These are phyloP conservation scores for Suillus variegatus DNA, from an alignment of 768 basidiomycete species.

Conservation along the genomic window DNA sequence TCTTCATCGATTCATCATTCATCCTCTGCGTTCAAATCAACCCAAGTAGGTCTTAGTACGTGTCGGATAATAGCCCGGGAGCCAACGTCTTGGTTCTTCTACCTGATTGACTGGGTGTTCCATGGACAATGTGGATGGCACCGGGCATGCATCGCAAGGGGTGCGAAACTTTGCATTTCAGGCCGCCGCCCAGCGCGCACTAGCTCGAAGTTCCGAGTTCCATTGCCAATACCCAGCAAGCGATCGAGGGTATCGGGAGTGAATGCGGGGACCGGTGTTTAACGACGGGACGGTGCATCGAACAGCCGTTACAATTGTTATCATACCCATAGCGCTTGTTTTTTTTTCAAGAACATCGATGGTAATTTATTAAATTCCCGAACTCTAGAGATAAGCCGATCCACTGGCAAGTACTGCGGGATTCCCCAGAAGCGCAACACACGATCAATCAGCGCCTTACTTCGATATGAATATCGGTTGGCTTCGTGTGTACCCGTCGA, in stretches of 20 bases:
- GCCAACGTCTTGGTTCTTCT: not conserved
- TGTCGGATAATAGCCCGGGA: too few relatives aligned
- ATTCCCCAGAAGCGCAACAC: not conserved
- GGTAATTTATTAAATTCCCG: not conserved
- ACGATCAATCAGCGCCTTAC: not conserved
- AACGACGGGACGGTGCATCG: not conserved
- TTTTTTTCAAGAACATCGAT: not conserved
- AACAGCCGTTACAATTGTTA: not conserved
- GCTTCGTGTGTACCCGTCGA: not conserved
- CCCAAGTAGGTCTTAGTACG: too few relatives aligned
- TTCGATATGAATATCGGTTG: not conserved
- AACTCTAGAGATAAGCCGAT: not conserved
- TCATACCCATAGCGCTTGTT: not conserved
- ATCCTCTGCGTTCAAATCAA: too few relatives aligned
- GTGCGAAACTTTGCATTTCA: too few relatives aligned
- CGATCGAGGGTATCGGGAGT: too few relatives aligned
- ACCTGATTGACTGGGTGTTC: not conserved
- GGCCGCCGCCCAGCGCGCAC: too few relatives aligned
- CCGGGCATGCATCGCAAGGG: too few relatives aligned
- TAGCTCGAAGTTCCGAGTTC: too few relatives aligned
- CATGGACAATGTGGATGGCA: not conserved
- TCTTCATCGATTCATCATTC: too few relatives aligned
- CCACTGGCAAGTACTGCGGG: not conserved
- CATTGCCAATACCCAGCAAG: too few relatives aligned
- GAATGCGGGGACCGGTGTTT: too few relatives aligned